Conservation (phyloP, 176 grass and related monocot species). For the Rhipidocladum racemiflorum region DNA sequence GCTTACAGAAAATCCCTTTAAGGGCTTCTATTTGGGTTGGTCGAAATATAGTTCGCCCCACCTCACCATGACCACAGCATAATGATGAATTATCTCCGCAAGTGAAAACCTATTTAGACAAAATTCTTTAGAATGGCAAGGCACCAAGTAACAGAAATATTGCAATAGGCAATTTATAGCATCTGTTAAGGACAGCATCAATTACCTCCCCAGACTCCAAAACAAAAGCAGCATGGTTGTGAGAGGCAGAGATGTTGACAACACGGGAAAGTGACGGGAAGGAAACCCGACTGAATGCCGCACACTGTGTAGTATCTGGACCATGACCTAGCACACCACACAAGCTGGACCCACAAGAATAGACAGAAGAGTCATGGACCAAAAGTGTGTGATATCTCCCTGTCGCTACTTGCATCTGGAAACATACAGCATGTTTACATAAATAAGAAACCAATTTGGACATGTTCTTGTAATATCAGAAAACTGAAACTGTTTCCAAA, state of each 20-base stretch:
- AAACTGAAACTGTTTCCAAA: not conserved
- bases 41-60: conserved; percentile 80
- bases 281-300: conserved; percentile 67
- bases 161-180: not conserved
- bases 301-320: conserved; percentile 85
- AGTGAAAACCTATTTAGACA: conserved; percentile 71
- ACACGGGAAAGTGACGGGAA: conserved; percentile 83
- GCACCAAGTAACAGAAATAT: not conserved
- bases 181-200: conserved; percentile 14
- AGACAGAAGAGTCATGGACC: conserved; percentile 90
- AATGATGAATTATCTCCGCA: conserved; percentile 98
- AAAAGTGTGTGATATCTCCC: conserved; percentile 97
- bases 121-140: conserved; percentile 9
- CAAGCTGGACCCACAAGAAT: conserved; percentile 95
- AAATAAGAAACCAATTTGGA: conserved; percentile 42
- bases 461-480: conserved; percentile 13
- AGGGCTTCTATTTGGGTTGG: conserved; percentile 78
- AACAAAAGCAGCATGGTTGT: conserved; percentile 95
- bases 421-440: conserved; percentile 41
- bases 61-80: conserved; percentile 93
- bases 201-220: conserved; percentile 90
- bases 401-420: conserved; percentile 98
- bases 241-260: conserved; percentile 81
- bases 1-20: conserved; percentile 72
- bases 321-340: conserved; percentile 99